These are phyloP conservation scores for Aspergillus terreus DNA, from an alignment of 2,329 filamentous ascomycete genomes.

Conservation along the genomic window DNA sequence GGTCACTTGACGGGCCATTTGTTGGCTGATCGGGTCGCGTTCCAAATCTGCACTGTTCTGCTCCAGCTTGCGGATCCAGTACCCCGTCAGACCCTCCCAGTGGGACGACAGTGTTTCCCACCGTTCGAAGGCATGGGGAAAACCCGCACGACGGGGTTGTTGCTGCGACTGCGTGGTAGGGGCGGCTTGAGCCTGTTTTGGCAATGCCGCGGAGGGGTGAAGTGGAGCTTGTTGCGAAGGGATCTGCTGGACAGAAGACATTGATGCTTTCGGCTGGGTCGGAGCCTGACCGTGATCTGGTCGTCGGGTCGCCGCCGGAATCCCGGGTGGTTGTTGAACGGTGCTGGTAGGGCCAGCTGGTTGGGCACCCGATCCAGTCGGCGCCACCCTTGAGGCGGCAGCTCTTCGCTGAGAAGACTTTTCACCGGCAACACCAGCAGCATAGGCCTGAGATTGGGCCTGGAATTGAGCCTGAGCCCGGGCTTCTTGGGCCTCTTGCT, in stretches of 20 bases:
- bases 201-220: not conserved
- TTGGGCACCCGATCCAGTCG: constrained; percentile 6
- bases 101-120: constrained; percentile 97
- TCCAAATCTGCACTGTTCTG: constrained; percentile 84
- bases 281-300: constrained; percentile 15
- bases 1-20: constrained; percentile 89
- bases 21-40: constrained; percentile 76
- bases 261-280: constrained; percentile 11
- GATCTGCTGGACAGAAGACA: constrained; percentile 15
- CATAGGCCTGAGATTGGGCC: constrained; percentile 36
- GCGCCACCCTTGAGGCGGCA: constrained; percentile 9
- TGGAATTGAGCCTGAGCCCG: constrained; percentile 2
- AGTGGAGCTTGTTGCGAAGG: constrained; percentile 21
- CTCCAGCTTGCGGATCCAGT: constrained; percentile 92
- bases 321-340: constrained; percentile 5
- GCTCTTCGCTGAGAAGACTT: constrained; percentile 17
- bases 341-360: constrained; percentile 12
- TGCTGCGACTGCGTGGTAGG: constrained; percentile 20
- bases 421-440: constrained; percentile 41
- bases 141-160: constrained; percentile 58
- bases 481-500: constrained; percentile 36
- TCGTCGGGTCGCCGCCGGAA: constrained; percentile 11
- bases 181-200: not conserved
- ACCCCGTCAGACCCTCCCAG: constrained; percentile 95
- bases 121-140: constrained; percentile 94